Evolutionary conservation across 2,329 filamentous ascomycete species (phyloP).

Genomic region (Didymella segeticola): DNA sequence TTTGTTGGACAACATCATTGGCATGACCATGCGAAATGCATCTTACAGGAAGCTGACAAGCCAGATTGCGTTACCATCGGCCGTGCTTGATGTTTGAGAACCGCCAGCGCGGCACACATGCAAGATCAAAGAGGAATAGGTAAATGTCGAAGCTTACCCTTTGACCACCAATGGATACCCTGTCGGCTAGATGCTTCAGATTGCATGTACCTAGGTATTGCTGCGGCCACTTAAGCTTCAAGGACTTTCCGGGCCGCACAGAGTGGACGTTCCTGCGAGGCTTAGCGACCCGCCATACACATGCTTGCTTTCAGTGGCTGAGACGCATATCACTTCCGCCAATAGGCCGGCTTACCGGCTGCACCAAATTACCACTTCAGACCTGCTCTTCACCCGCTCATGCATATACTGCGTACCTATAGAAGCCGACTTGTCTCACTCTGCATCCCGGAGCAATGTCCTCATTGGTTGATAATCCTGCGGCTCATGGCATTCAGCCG

Average conservation of each 20-base stretch:
- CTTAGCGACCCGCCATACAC: background rate
- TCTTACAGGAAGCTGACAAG: slow-evolving; percentile 2
- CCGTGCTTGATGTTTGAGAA: background rate
- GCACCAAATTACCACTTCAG: background rate
- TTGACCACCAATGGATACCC: background rate
- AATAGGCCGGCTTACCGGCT: slow-evolving; percentile 1
- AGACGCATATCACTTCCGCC: background rate
- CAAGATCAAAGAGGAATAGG: background rate
- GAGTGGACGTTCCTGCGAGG: background rate
- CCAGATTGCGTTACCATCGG: background rate
- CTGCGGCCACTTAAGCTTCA: background rate
- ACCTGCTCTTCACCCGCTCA: background rate
- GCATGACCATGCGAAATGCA: slow-evolving; percentile 1
- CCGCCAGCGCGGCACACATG: background rate
- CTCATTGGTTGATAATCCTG: background rate
- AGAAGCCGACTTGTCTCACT: background rate
- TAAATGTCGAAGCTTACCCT: background rate
- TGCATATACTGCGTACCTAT: too few relatives aligned
- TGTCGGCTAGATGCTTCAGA: background rate
- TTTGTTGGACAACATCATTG: slow-evolving; percentile 11
- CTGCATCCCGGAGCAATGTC: background rate
- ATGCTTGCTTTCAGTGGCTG: background rate
- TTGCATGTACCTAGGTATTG: background rate
- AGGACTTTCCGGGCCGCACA: background rate
- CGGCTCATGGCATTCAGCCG: background rate